Conservation (phyloP, 2,329 filamentous ascomycete species). For the Thielaviopsis punctulata region DNA sequence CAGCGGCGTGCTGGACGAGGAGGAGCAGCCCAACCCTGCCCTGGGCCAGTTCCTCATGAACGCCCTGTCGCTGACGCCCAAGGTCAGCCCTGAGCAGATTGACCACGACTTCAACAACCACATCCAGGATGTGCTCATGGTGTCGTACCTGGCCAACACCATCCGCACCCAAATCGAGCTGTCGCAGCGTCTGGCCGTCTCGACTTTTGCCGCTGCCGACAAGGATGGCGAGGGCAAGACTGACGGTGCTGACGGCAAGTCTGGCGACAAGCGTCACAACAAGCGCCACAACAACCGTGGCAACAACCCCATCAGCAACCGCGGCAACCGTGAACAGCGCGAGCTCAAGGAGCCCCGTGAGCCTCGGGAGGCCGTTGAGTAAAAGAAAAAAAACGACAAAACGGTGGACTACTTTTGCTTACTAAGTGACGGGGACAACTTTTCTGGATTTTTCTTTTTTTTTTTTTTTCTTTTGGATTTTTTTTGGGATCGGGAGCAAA, state of each 20-base stretch:
- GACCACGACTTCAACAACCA: slow-evolving; percentile 99
- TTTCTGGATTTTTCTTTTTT: not conserved
- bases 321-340: slow-evolving; percentile 22
- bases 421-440: slow-evolving; percentile 5
- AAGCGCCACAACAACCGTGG: slow-evolving; percentile 34
- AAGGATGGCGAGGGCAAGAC: slow-evolving; percentile 32
- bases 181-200: slow-evolving; percentile 82
- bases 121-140: slow-evolving; percentile 95
- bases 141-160: slow-evolving; percentile 95
- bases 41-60: slow-evolving; percentile 93
- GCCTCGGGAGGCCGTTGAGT: slow-evolving; percentile 18
- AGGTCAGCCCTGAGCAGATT: slow-evolving; percentile 79
- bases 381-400: no score
- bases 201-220: slow-evolving; percentile 37
- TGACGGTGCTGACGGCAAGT: slow-evolving; percentile 25
- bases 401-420: no score
- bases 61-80: slow-evolving; percentile 78
- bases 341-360: slow-evolving; percentile 11
- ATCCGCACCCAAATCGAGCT: slow-evolving; percentile 98
- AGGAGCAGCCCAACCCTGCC: slow-evolving; percentile 73
- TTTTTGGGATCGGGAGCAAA: not conserved
- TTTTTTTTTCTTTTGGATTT: not conserved
- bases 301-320: slow-evolving; percentile 29
- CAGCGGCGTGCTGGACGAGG: slow-evolving; percentile 84
- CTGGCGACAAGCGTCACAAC: slow-evolving; percentile 27